A percentile compares a stretch with the other conserved stretches of the same genome.
Evolutionary conservation across 2,329 filamentous ascomycete genomes (phyloP).

Genomic region (Alternaria panax): DNA sequence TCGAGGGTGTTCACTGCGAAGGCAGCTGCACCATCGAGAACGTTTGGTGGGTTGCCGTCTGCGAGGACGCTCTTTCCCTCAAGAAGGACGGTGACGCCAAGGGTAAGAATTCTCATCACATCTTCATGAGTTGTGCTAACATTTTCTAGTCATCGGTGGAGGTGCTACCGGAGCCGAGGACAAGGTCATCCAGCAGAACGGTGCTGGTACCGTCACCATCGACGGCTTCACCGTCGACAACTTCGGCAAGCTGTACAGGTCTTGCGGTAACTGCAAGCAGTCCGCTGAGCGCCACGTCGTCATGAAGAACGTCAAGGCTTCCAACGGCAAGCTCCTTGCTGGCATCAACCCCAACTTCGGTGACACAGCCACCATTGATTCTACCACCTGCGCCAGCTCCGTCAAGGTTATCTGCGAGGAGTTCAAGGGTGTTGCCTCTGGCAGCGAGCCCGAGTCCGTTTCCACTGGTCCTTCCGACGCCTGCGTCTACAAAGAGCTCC

Average conservation of each 20-base stretch:
- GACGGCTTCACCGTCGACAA: slow-evolving; percentile 41
- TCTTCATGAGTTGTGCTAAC: not conserved
- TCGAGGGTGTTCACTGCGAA: slow-evolving; percentile 46
- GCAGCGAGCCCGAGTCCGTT: slow-evolving; percentile 37
- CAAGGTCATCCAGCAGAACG: slow-evolving; percentile 56
- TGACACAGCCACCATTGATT: slow-evolving; percentile 58
- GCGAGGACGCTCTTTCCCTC: slow-evolving; percentile 52
- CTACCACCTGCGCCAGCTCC: slow-evolving; percentile 34
- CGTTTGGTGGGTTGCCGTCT: slow-evolving; percentile 46
- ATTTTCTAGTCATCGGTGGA: slow-evolving; percentile 47
- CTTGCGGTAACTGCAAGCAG: slow-evolving; percentile 60
- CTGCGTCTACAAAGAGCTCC: slow-evolving; percentile 28
- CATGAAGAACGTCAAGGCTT: slow-evolving; percentile 55
- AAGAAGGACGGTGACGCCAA: slow-evolving; percentile 33
- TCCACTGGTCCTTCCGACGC: slow-evolving; percentile 41
- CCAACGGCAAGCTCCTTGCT: slow-evolving; percentile 53
- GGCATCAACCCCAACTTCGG: slow-evolving; percentile 63
- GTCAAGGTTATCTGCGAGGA: slow-evolving; percentile 45
- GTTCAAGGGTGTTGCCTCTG: slow-evolving; percentile 42
- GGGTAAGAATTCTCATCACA: slow-evolving; percentile 6
- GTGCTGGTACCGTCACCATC: slow-evolving; percentile 51
- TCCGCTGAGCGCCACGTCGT: slow-evolving; percentile 53
- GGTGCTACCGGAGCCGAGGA: slow-evolving; percentile 50
- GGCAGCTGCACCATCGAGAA: slow-evolving; percentile 58
- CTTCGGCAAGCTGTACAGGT: slow-evolving; percentile 56